phyloP scores from a whole-genome alignment of 2,329 filamentous ascomycete species.

The Neospermospora avenae region DNA sequence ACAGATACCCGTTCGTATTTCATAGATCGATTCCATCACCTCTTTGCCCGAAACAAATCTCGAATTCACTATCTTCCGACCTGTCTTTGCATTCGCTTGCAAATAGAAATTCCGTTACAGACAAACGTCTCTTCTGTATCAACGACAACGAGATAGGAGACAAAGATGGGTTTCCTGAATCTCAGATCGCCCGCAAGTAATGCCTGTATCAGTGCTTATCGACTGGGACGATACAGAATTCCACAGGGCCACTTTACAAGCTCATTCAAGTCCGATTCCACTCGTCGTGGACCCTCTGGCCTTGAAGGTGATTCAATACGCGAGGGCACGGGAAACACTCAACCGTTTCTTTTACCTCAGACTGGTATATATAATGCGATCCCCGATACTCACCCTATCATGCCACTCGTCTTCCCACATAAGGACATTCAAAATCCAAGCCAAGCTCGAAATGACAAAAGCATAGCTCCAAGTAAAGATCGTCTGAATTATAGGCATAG shows the following conservation, averaged over 20 bases:
- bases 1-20: too few species aligned
- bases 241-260: background rate
- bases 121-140: background rate
- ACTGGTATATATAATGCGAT: background rate
- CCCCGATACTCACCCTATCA: background rate
- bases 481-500: background rate
- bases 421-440: background rate
- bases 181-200: background rate
- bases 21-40: background rate
- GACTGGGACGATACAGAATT: background rate
- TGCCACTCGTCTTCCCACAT: background rate
- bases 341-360: background rate
- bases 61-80: background rate
- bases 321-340: background rate
- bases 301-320: conserved; percentile 1
- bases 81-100: background rate
- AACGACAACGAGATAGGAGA: too few species aligned
- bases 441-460: background rate
- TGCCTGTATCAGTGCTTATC: background rate
- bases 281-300: conserved; percentile 9
- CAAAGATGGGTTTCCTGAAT: background rate
- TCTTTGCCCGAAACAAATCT: too few species aligned
- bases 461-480: background rate
- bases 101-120: background rate
- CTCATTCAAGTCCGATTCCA: background rate